Base-by-base conservation (phyloP, 164 flowering plant genomes). In the Protea cynaroides region DNA sequence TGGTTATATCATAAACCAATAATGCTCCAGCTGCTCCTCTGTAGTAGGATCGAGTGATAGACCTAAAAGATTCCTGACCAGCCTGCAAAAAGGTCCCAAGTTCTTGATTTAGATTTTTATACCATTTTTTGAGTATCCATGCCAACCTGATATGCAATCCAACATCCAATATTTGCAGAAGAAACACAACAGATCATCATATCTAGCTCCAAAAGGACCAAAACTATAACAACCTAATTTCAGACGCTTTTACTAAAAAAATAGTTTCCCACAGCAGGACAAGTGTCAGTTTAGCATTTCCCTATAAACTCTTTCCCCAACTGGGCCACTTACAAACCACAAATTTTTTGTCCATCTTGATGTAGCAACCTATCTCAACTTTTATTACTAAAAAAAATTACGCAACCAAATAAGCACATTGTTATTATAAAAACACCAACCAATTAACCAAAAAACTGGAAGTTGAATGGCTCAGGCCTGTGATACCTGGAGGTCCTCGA, bases 1-100 rank as follows among this genome's bases (percentile, higher is more conserved):
- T 66, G 49, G 72, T 73, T 55, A 65, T 65, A 46, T 44, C 80
- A 49, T 63, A 71, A 18, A 71, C 74, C 34, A 66, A 61, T 37
- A 71, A 63, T 11, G 74, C 74, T 38, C 74, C 74, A 38, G 66
- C 70, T 37, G 70, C 70, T 43, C 74, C 70, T 67, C 70, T 62
- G 67, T 66, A 71, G 62, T 71, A 71, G 57, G 70, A 66, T 38
- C 66, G 62, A 49, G 70, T 71, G 52, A 71, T 66, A 37, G 70
- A 62, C 66, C 70, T 62, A 51, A 66, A 72, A 23, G 71, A 66
- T 61, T 72, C 73, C 53, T 67, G 73, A 25, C 73, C 79, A 25
- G 76, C 76, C 79, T 76, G 71, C 38, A 56, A 65, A 58, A 63
- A 36, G 61, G 36, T 47, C 10, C 36, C 25, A 70, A 59, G 9